Evolutionary conservation across 768 basidiomycete species (phyloP).

Genomic region (Termitomyces eurrhizus): DNA sequence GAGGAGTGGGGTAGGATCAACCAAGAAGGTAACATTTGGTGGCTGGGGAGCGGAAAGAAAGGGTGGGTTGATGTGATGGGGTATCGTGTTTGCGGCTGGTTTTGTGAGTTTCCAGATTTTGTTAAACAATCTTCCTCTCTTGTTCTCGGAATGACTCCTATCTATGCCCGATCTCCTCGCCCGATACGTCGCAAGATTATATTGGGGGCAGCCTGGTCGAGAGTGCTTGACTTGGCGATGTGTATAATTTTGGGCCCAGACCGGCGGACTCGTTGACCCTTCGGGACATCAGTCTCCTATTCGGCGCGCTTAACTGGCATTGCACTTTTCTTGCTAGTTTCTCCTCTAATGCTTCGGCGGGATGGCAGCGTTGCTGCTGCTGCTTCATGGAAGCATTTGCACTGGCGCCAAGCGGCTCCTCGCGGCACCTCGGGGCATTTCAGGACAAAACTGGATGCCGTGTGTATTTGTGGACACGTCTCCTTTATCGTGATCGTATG

Average conservation of each 20-base stretch:
- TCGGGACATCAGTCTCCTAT: not conserved
- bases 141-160: not conserved
- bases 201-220: not conserved
- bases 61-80: conserved; percentile 91
- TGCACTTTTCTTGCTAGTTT: not conserved
- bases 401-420: not conserved
- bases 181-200: not conserved
- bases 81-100: conserved; percentile 59
- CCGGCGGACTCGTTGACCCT: not conserved
- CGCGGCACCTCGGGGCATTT: too few relatives aligned
- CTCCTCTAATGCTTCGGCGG: not conserved
- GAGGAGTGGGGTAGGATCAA: conserved; percentile 75
- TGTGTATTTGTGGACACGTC: not conserved
- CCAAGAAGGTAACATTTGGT: conserved; percentile 86
- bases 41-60: conserved; percentile 54
- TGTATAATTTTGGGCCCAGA: not conserved
- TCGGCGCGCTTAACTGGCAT: not conserved
- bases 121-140: conserved; percentile 1
- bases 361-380: not conserved
- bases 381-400: not conserved
- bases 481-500: too few relatives aligned
- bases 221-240: not conserved
- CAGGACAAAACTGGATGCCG: conserved; percentile 1
- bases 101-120: conserved; percentile 55
- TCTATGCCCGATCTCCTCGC: not conserved